Evolutionary conservation across 148 eudicot species (phyloP).

Genomic region (Chenopodium formosanum): DNA sequence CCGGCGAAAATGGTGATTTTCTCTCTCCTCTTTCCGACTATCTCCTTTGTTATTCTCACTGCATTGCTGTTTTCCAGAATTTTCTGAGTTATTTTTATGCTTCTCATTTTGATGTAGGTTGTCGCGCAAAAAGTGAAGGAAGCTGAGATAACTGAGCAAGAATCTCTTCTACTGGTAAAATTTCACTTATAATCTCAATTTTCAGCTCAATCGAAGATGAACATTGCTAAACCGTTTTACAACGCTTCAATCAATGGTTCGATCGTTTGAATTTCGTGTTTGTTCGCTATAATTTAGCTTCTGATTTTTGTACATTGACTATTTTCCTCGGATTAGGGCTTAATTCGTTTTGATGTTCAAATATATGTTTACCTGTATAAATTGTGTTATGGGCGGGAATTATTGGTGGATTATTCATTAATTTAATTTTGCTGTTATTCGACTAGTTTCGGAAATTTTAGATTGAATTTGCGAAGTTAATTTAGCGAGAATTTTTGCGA

Average conservation of each 20-base stretch:
- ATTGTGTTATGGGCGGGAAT: neutral
- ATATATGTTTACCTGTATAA: neutral
- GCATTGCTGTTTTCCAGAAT: neutral
- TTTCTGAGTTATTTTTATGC: neutral
- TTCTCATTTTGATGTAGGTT: conserved; percentile 35
- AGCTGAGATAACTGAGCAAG: conserved; percentile 87
- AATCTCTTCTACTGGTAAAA: conserved; percentile 77
- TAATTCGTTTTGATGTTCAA: neutral
- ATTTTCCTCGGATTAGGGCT: neutral
- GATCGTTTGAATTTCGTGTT: neutral
- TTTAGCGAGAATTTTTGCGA: neutral
- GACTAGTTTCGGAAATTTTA: neutral
- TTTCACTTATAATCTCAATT: neutral
- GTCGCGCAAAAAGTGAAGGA: conserved; percentile 76
- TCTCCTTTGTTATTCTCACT: neutral
- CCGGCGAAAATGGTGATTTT: conserved; percentile 12
- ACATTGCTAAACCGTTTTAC: neutral
- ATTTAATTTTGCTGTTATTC: neutral
- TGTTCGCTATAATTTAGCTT: neutral
- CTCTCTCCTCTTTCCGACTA: neutral
- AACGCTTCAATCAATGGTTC: neutral
- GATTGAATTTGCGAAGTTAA: neutral
- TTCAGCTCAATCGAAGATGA: neutral
- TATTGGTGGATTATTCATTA: neutral
- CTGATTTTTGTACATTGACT: neutral